Conservation (phyloP, 306 rosid genomes). For the Pueraria montana region DNA sequence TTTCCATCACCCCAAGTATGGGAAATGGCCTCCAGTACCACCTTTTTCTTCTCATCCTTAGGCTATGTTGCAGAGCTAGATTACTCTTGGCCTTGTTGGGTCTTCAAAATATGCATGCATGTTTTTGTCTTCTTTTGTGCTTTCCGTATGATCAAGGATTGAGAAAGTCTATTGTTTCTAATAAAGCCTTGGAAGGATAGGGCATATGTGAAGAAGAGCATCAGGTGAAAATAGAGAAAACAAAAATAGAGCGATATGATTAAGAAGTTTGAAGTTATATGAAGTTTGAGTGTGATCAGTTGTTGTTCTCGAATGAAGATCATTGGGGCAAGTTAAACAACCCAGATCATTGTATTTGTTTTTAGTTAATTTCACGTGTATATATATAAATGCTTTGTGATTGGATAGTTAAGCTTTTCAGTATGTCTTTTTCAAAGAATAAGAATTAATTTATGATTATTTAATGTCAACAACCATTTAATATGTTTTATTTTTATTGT, state of each 20-base stretch:
- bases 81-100: background rate
- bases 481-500: background rate
- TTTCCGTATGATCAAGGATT: slow-evolving; percentile 18
- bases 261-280: slow-evolving; percentile 12
- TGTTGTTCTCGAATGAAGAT: slow-evolving; percentile 39
- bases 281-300: slow-evolving; percentile 24
- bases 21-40: slow-evolving; percentile 54
- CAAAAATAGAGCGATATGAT: background rate
- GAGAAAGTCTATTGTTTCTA: slow-evolving; percentile 34
- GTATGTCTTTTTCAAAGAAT: background rate
- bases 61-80: slow-evolving; percentile 11
- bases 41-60: slow-evolving; percentile 59
- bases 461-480: background rate
- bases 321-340: background rate
- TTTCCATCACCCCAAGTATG: slow-evolving; percentile 63
- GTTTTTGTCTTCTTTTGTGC: slow-evolving; percentile 28
- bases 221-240: background rate
- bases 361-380: background rate
- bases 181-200: slow-evolving; percentile 40
- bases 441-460: background rate
- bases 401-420: background rate
- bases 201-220: slow-evolving; percentile 23
- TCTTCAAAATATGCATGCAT: slow-evolving; percentile 30
- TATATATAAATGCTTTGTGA: slow-evolving; percentile 27
- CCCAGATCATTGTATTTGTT: slow-evolving; percentile 1